Base-by-base conservation (phyloP, 345 rosid genomes). In the Pugionium cornutum region DNA sequence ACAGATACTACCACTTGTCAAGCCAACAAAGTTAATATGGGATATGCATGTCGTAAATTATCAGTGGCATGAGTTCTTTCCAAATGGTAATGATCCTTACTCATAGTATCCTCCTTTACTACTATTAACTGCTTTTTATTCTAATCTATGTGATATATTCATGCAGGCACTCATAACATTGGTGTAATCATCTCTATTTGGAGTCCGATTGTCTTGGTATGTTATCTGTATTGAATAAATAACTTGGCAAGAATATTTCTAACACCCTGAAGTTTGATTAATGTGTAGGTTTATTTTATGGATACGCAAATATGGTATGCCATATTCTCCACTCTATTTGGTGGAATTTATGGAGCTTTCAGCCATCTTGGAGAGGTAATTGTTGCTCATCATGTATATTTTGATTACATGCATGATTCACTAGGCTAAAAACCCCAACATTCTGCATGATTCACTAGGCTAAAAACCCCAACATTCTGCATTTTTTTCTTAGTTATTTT, bases 361-460 rank as follows among this genome's bases (percentile, higher is more conserved):
- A 88, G 91, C 66, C 99, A 94, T 83, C 80, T 90, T 83, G 99
- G 99, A n/a, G 96, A 94, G 96, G 99, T 94, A 67, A 75, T 80
- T 79, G 68, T 48, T 51, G 18, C 18, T 18, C 18, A 18, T 18
- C 18, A 18, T 18, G 18, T 18, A 18, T 18, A 18, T 18, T 18
- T 18, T 18, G 18, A 18, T 18, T 18, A 18, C 18, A 18, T 34
- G 29, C 10, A 64, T 34, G 43, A 66, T 11, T 72, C 11, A 35
- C 49, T 52, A 41, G 36, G 53, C 42, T 33, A 29, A 71, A 41
- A 28, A 18, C 18, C 32, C 28, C 39, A 28, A 49, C 44, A 58
- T 18, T 56, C 47, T 34, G 29, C 10, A 64, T 34, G 43, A 66
- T 11, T 72, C 11, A 35, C 49, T 52, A 41, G 36, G 53, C 42